Base-by-base conservation (phyloP, 2,329 filamentous ascomycete genomes). In the Graphiopsis chlorocephala region DNA sequence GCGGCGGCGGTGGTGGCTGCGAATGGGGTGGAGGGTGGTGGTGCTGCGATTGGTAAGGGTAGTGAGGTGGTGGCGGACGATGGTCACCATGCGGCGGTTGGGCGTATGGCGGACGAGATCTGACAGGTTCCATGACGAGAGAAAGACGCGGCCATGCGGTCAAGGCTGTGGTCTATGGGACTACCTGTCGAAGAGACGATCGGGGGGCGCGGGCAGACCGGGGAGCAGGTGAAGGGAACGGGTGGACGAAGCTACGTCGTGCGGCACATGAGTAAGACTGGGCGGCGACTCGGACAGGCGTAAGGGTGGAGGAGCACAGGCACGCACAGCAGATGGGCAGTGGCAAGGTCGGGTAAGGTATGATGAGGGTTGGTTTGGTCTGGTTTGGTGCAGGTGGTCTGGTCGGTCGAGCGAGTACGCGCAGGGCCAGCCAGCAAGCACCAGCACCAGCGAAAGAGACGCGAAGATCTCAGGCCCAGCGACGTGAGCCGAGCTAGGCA, bases 121-220 rank as follows among this genome's bases (percentile, higher is more conserved):
- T 64, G 62, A 59, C 62, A 64, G 53, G 53, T 50, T 64, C 62
- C 62, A 64, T 64, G 62, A 42, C 53, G 62, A 53, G 28, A 38
- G 53, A 20, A 52, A 59, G 52, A 48, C 50, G 62, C 52, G 59
- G 62, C 62, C 62, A 64, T 64, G 62, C 62, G 62, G 62, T 64
- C 62, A 64, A 53, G 61, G 61, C 50, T 57, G 38, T 45, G 61
- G 55, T 64, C 48, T 52, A 52, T 61, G 55, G 61, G 53, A 64
- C 61, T 57, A 58, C 50, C 61, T 64, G 52, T 58, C 61, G 61
- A 53, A 50, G 47, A 55, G 60, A 63, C 50, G 50, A 53, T 53
- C 50, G 50, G 50, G 50, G 50, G 26, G 50, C 50, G 60, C 78
- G 93, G 93, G 15, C 93, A 98, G 73, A 99, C 97, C 76, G 95